Base-by-base conservation (phyloP, 345 rosid genomes). In the Acer campestre region DNA sequence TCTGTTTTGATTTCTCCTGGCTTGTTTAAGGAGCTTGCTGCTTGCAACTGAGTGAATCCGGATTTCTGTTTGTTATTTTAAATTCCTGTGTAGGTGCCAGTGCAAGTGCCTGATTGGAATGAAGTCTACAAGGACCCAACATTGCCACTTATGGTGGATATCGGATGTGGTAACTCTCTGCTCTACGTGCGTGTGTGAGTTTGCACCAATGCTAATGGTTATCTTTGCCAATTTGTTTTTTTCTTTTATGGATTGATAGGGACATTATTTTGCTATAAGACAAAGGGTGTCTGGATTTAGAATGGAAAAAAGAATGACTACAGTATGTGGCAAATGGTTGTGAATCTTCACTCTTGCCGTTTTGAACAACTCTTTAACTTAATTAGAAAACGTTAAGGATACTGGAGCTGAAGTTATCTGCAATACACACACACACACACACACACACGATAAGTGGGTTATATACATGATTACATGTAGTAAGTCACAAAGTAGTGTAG, bases 81-180 rank as follows among this genome's bases (percentile, higher is more conserved):
- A 62, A 18, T 77, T 67, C 76, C 27, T 79, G 70, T 0, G 22
- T 68, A 93, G 99, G 85, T 56, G 74, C 95, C 96, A 9, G 93
- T 81, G 42, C 82, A 85, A 77, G 78, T 87, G 76, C 97, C 96
- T 49, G 86, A 89, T 74, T 95, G 98, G 99, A 86, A 75, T 61
- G 80, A 84, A 79, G 94, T 91, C 6, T 93, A 82, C 80, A 87
- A 84, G 87, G 96, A 93, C 80, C 93, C 98, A 40, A 86, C 91
- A 18, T 77, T 91, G 75, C 99, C 97, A 12, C 87, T 95, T 40
- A 93, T 92, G 97, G 92, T 95, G 84, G 99, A 95, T 88, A 91
- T 95, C 85, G 99, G 99, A 79, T 80, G 99, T 75, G 98, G 98
- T 93, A 89, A 82, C 73, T 35, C 40, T 51, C 58, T 27, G 6